These are phyloP conservation scores for Exsudoporus frostii DNA, from an alignment of 768 basidiomycete genomes.

Conservation along the genomic window DNA sequence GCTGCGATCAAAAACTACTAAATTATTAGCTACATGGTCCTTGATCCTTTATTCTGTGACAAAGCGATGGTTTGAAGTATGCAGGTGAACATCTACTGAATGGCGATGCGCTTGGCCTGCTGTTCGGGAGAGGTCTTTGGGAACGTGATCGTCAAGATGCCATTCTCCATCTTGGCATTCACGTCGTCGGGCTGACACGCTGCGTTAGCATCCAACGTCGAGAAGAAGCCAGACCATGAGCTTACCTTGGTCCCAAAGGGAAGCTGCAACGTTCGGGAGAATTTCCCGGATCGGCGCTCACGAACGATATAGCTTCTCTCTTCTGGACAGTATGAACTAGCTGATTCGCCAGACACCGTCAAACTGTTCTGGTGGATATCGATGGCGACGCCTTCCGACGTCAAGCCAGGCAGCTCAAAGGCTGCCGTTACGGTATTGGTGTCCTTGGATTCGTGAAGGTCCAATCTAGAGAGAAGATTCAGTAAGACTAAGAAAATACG, in stretches of 20 bases:
- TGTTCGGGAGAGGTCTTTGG: slow-evolving; percentile 42
- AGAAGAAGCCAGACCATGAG: neutral
- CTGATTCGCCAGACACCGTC: slow-evolving; percentile 44
- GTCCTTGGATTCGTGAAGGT: slow-evolving; percentile 44
- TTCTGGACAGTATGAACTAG: slow-evolving; percentile 29
- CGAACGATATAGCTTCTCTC: slow-evolving; percentile 39
- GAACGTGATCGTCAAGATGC: slow-evolving; percentile 46
- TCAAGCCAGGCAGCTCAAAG: slow-evolving; percentile 56
- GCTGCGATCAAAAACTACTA: neutral
- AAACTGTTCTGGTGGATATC: slow-evolving; percentile 47
- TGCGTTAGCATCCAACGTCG: neutral
- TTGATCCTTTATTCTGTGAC: neutral
- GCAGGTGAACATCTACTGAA: neutral
- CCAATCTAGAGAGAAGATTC: slow-evolving; percentile 32
- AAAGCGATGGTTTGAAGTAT: neutral
- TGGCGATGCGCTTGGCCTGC: slow-evolving; percentile 40
- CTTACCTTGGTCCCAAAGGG: slow-evolving; percentile 48
- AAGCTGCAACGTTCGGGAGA: slow-evolving; percentile 43
- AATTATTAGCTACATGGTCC: neutral
- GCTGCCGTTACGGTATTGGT: slow-evolving; percentile 45
- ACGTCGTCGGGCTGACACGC: slow-evolving; percentile 40
- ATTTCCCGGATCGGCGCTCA: slow-evolving; percentile 45
- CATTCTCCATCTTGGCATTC: slow-evolving; percentile 46
- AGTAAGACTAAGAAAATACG: too few species aligned
- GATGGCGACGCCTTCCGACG: slow-evolving; percentile 45